Conservation (phyloP, 1,139 yeast species). For the Yamadazyma songkhlaensis region DNA sequence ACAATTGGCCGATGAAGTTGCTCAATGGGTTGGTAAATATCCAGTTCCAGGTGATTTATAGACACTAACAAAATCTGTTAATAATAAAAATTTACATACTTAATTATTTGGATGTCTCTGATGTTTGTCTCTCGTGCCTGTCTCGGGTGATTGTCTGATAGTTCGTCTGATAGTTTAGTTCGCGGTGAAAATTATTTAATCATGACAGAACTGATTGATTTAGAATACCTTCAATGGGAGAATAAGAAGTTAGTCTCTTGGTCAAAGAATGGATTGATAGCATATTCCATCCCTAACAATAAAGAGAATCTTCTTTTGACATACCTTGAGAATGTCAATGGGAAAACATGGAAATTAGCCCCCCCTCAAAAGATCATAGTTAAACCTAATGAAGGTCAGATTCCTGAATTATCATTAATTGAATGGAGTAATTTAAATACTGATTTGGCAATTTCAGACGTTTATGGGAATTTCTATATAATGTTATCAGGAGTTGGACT, state of each 20-base stretch:
- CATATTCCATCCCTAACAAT: conserved; percentile 42
- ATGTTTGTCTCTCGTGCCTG: too few species aligned
- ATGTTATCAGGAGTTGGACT: conserved; percentile 45
- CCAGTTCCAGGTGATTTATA: conserved; percentile 75
- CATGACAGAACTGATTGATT: not conserved
- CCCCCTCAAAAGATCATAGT: conserved; percentile 43
- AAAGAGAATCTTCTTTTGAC: conserved; percentile 47
- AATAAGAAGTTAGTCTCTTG: conserved; percentile 46
- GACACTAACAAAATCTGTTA: not conserved
- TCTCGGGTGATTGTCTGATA: too few species aligned
- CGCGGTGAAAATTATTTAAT: conserved; percentile 1
- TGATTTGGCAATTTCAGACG: conserved; percentile 51
- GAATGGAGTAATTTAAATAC: conserved; percentile 53
- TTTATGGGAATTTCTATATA: conserved; percentile 49
- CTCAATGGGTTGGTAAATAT: conserved; percentile 61
- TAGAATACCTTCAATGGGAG: not conserved
- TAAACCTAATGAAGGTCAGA: conserved; percentile 28
- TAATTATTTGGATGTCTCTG: too few species aligned
- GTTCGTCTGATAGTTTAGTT: not conserved
- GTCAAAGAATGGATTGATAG: conserved; percentile 75
- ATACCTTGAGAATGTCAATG: conserved; percentile 62
- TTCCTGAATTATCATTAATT: conserved; percentile 31
- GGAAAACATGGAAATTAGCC: conserved; percentile 64
- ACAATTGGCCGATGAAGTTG: conserved; percentile 57
- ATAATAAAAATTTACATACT: too few species aligned